phyloP scores from a whole-genome alignment of 2,329 filamentous ascomycete species.

The Falciphora oryzae region DNA sequence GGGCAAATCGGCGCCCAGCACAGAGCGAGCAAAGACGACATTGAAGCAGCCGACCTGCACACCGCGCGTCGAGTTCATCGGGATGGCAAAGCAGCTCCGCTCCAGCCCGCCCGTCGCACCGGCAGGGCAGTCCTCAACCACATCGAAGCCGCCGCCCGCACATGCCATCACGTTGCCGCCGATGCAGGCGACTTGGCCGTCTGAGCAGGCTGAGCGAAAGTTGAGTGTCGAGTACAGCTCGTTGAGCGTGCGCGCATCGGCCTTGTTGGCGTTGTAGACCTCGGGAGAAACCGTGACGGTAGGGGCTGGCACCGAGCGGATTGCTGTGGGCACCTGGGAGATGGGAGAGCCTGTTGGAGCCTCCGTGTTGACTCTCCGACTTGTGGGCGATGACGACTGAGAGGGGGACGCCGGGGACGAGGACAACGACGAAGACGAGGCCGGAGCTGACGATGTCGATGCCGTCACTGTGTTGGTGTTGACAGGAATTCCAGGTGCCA shows the following conservation, averaged over 20 bases:
- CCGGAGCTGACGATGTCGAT: conserved; percentile 1
- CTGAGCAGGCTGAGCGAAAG: conserved; percentile 38
- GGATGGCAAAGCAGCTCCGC: conserved; percentile 46
- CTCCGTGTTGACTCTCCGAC: conserved; percentile 12
- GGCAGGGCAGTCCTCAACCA: conserved; percentile 11
- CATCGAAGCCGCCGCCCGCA: conserved; percentile 23
- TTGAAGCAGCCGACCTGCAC: conserved; percentile 44
- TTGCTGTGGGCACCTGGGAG: conserved; percentile 35
- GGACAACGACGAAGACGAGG: conserved; percentile 1
- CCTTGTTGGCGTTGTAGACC: conserved; percentile 39
- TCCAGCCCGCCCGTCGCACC: conserved; percentile 30
- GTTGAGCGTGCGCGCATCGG: conserved; percentile 40
- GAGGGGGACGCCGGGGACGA: conserved; percentile 8
- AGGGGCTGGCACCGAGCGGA: conserved; percentile 25
- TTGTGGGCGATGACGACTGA: conserved; percentile 12
- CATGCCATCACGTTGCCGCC: conserved; percentile 44
- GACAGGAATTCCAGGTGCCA: neutral
- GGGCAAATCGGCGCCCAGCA: conserved; percentile 31
- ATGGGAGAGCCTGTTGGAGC: conserved; percentile 32
- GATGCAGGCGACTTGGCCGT: conserved; percentile 47
- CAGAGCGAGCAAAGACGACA: conserved; percentile 30
- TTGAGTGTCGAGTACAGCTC: conserved; percentile 38
- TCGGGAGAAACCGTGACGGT: conserved; percentile 36
- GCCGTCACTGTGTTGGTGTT: neutral
- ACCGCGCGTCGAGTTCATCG: conserved; percentile 42